These are phyloP conservation scores for Selenicereus undatus DNA, from an alignment of 148 eudicot species.

Conservation along the genomic window DNA sequence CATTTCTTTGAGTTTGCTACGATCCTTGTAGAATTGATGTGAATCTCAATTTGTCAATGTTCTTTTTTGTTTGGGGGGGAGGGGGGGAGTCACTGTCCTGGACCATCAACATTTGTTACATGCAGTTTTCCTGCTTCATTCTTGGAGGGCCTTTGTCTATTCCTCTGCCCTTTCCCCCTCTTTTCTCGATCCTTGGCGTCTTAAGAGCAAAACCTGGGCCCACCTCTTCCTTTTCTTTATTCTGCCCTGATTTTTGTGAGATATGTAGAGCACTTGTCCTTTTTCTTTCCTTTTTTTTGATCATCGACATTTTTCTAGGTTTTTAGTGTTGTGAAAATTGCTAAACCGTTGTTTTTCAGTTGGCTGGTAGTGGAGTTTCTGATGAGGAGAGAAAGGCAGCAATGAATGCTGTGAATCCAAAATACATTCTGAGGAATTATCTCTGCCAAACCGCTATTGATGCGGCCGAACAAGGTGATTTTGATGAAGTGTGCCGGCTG, in stretches of 20 bases:
- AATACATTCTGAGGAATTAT: constrained; percentile 84
- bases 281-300: not conserved
- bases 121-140: not conserved
- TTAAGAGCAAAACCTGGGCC: not conserved
- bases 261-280: not conserved
- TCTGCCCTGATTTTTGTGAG: no score
- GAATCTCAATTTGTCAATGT: no score
- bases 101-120: not conserved
- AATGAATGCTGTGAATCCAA: constrained; percentile 90
- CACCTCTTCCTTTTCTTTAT: no score
- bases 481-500: constrained; percentile 63
- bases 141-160: not conserved
- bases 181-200: not conserved
- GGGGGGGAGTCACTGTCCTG: not conserved
- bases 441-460: constrained; percentile 92
- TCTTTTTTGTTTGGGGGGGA: no score
- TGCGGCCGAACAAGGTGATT: constrained; percentile 91
- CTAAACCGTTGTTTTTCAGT: constrained; percentile 34
- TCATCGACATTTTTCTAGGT: not conserved
- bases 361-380: constrained; percentile 48
- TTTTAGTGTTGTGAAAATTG: not conserved
- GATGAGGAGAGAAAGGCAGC: constrained; percentile 80
- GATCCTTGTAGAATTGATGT: not conserved
- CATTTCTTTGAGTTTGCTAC: not conserved
- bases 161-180: not conserved